Conservation (phyloP, 331 rosid genomes). For the Rhamnella rubrinervis region DNA sequence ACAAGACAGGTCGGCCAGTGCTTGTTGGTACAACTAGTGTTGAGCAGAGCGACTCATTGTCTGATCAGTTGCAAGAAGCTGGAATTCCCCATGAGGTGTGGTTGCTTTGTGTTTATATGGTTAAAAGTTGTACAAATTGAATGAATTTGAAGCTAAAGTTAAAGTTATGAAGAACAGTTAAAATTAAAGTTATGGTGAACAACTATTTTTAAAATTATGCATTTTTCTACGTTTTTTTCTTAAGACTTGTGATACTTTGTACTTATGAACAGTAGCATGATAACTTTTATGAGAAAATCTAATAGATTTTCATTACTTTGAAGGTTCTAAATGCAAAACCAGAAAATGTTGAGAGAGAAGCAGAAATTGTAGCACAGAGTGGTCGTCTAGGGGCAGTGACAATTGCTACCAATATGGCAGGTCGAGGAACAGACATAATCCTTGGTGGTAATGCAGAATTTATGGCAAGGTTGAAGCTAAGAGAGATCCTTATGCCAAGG, state of each 20-base stretch:
- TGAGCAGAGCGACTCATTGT: conserved; percentile 91
- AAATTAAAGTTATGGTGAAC: background rate
- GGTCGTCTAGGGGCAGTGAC: conserved; percentile 98
- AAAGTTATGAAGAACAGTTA: background rate
- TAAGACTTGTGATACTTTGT: background rate
- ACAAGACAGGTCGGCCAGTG: conserved; percentile 93
- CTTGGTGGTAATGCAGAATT: conserved; percentile 99
- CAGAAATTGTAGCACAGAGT: conserved; percentile 97
- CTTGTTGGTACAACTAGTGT: conserved; percentile 99
- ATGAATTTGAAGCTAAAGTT: background rate
- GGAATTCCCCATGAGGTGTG: conserved; percentile 88
- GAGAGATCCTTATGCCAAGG: conserved; percentile 97
- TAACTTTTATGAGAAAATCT: conserved; percentile 19
- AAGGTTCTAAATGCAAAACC: conserved; percentile 99
- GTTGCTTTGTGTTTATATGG: conserved; percentile 21
- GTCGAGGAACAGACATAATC: conserved; percentile 98
- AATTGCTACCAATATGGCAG: conserved; percentile 99
- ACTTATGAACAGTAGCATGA: background rate
- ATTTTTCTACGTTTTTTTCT: background rate
- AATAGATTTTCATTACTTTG: conserved; percentile 28
- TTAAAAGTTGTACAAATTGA: conserved; percentile 3
- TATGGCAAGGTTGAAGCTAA: conserved; percentile 94
- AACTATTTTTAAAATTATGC: background rate
- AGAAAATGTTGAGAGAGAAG: conserved; percentile 99
- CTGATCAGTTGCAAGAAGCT: conserved; percentile 80